phyloP scores from a whole-genome alignment of 306 rosid genomes.

The Cucumis melo region DNA sequence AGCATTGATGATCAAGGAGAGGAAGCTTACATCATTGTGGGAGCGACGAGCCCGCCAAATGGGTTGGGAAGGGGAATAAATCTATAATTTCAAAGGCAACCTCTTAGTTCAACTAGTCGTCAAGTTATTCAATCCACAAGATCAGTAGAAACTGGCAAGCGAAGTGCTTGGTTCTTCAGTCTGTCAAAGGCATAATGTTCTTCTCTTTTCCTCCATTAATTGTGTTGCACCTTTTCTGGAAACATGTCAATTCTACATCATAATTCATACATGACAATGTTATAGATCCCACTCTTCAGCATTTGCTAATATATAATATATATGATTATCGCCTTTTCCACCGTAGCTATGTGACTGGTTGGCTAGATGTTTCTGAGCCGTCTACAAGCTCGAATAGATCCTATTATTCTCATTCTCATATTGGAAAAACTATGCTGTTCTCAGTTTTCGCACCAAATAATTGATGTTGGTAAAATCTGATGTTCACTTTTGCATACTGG shows the following conservation, averaged over 20 bases:
- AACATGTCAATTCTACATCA: slow-evolving; percentile 22
- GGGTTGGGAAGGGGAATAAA: slow-evolving; percentile 76
- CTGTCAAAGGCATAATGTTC: slow-evolving; percentile 5
- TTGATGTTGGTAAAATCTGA: background rate
- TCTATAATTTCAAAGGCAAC: slow-evolving; percentile 11
- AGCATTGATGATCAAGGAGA: slow-evolving; percentile 67
- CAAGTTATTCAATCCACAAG: slow-evolving; percentile 11
- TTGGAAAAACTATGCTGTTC: background rate
- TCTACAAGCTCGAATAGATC: background rate
- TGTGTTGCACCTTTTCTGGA: slow-evolving; percentile 9
- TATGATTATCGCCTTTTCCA: background rate
- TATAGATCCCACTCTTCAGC: slow-evolving; percentile 14
- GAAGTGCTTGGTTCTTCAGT: slow-evolving; percentile 31
- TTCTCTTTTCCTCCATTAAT: slow-evolving; percentile 11
- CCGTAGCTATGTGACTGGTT: background rate
- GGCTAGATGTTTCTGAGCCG: background rate
- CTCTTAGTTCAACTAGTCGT: slow-evolving; percentile 9
- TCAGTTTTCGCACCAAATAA: background rate
- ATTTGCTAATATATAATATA: background rate
- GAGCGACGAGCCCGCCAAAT: slow-evolving; percentile 72
- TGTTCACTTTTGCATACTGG: background rate
- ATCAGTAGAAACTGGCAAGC: slow-evolving; percentile 32
- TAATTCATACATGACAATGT: slow-evolving; percentile 17
- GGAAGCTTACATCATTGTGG: slow-evolving; percentile 57
- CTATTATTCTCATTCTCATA: background rate